phyloP scores from a whole-genome alignment of 805 yeast species.

The Cyberlindnera nakhonratchasimensis region DNA sequence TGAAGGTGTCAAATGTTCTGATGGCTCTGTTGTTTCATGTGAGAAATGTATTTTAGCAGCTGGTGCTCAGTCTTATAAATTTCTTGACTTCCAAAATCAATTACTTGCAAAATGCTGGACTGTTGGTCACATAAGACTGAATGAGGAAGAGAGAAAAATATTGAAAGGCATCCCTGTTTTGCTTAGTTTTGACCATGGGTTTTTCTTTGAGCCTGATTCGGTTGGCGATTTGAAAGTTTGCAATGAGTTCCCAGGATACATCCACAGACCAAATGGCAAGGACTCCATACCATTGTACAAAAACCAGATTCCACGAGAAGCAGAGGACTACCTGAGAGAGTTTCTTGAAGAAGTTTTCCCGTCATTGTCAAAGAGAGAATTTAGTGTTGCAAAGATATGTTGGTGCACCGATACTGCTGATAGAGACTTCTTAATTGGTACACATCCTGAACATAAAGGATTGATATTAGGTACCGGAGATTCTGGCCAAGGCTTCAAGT shows the following conservation, averaged over 20 bases:
- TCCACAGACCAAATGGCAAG: conserved; percentile 21
- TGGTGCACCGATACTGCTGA: conserved; percentile 39
- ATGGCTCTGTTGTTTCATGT: conserved; percentile 28
- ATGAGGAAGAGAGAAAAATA: conserved; percentile 31
- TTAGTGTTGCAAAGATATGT: conserved; percentile 31
- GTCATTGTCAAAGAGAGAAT: conserved; percentile 29
- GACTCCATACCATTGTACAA: conserved; percentile 32
- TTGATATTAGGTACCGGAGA: conserved; percentile 35
- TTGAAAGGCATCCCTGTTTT: conserved; percentile 36
- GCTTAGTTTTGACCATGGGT: conserved; percentile 37
- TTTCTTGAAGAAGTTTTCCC: conserved; percentile 35
- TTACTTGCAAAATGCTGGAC: conserved; percentile 40
- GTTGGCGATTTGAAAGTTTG: conserved; percentile 36
- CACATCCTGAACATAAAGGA: conserved; percentile 29
- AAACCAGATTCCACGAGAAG: conserved; percentile 32
- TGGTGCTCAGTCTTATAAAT: conserved; percentile 37
- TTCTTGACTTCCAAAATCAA: conserved; percentile 36
- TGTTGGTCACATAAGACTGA: conserved; percentile 37
- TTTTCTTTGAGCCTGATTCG: conserved; percentile 39
- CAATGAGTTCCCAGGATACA: conserved; percentile 40
- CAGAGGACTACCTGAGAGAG: conserved; percentile 32
- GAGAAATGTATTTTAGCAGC: conserved; percentile 34
- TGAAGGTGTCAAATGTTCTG: conserved; percentile 29
- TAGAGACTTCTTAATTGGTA: conserved; percentile 31
- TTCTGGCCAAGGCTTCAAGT: conserved; percentile 37